Base-by-base conservation (phyloP, 805 yeast species). In the Cyberlindnera americana region DNA sequence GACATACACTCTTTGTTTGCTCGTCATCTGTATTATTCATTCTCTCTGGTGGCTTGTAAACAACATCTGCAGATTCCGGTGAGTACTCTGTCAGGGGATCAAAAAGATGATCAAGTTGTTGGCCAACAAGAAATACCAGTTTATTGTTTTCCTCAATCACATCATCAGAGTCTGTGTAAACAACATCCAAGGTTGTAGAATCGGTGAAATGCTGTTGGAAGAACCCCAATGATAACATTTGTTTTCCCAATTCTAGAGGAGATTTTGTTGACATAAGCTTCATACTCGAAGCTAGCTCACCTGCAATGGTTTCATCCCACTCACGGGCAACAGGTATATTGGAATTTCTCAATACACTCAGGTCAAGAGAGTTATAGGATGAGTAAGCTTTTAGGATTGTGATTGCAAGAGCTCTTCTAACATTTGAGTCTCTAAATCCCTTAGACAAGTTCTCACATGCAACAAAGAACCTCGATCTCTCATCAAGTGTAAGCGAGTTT, bases 11-110 rank as follows among this genome's bases (percentile, higher is more conserved):
- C 23, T 61, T 66, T 1, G 80, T 60, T 12, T 75, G 61, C n/a
- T 35, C 29, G 18, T 55, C 58, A 13, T 66, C 64, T 41, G 68
- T 69, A 5, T 35, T 31, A 30, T 38, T 40, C 13, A 48, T 28
- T 2, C 42, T 35, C 1, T 53, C 56, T 2, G 95, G 95, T 0
- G 87, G 78, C 35, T 61, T 68, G 56, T 91, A 90, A 2, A 75
- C 69, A 42, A 73, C 69, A 45, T 83, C 91, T 27, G 95, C 77
- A 22, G 81, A 78, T 60, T 91, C 96, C 0, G 97, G 98, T 0
- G 95, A 85, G 58, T 91, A 91, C 60, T 90, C 97, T 5, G 86
- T 72, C 39, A 89, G 63, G 1, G 97, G 96, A 54, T 91, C 95
- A 60, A 91, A 91, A 27, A 91, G 62, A 50, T 83, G 91, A 48